Evolutionary conservation across 192 early-diverging fungal genomes (phyloP).

Genomic region (Neocallimastix lanati): DNA sequence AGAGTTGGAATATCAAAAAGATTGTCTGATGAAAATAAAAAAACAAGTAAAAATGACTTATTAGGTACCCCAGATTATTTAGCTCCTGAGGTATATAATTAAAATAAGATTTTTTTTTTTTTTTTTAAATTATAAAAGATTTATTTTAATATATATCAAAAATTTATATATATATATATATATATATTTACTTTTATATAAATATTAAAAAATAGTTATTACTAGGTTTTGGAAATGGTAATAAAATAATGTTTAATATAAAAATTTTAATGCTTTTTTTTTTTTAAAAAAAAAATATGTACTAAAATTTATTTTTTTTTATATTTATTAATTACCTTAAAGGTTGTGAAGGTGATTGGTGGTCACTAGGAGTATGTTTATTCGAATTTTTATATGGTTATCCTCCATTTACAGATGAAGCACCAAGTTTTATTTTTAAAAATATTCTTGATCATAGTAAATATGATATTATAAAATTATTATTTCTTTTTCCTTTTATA

Average conservation of each 20-base stretch:
- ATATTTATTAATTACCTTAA: not conserved
- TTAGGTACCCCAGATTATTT: constrained; percentile 85
- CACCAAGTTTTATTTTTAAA: constrained; percentile 66
- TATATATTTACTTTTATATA: no score
- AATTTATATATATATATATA: no score
- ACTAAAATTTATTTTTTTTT: no score
- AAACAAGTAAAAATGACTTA: constrained; percentile 6
- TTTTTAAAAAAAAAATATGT: no score
- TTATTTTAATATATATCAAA: no score
- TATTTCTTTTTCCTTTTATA: no score
- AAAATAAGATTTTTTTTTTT: no score
- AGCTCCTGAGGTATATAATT: constrained; percentile 85
- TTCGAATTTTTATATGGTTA: constrained; percentile 80
- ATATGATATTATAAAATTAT: no score
- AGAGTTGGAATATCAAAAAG: not conserved
- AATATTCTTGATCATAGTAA: constrained; percentile 66
- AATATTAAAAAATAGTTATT: not conserved
- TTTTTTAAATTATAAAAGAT: no score
- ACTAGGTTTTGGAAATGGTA: not conserved
- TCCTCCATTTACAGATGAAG: constrained; percentile 77
- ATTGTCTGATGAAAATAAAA: constrained; percentile 1
- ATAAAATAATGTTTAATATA: not conserved
- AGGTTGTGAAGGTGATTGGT: constrained; percentile 75
- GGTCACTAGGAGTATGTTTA: constrained; percentile 78
- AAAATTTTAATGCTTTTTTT: no score